Evolutionary conservation across 495 filamentous ascomycete species (phyloP), one percentile per base, ranked within the genome.

Genomic region (Penicillium pancosmium): DNA sequence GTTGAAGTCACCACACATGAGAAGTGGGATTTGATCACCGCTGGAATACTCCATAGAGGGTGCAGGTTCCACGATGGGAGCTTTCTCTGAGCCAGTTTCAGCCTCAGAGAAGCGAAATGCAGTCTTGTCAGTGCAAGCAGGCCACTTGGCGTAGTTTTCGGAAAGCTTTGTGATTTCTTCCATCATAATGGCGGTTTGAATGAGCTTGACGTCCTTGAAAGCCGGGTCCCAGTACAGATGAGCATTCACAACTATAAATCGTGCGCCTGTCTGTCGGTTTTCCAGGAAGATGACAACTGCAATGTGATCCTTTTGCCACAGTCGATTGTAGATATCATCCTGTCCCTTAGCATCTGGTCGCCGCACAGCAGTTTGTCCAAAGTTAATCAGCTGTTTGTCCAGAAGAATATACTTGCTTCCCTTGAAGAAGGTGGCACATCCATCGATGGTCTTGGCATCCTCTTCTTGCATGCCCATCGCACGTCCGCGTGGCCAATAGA

Each of bases 231-330:
- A 98, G 68, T 89, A 92, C 43, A 98, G 81, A 75, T 98, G 94
- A 4, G 91, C 89, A 65, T 98, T 98, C 27, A 89, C 91, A 11
- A 97, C 86, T 49, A 98, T 95, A 57, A 98, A 78, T 15, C 95
- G 86, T 2, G 90, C 84, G 2, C 94, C 94, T 2, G 93, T 98
- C 56, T 80, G 74, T 15, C 92, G 83, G 65, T 96, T 97, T 72
- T 98, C 95, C 51, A 98, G 82, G 74, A 98, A 94, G 55, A 89
- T 81, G 27, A 96, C 84, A 18, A 96, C 85, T 12, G 89, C 93
- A 64, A 98, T 96, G 67, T 98, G 91, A 76, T 98, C 94, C 75
- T 93, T 90, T 57, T 93, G 92, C 94, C 97, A 98, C 16, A 98
- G 86, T 12, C 94, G 88, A 69, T 98, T 98, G 80, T 94, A 98